phyloP scores from a whole-genome alignment of 345 rosid genomes.

The Durio zibethinus region DNA sequence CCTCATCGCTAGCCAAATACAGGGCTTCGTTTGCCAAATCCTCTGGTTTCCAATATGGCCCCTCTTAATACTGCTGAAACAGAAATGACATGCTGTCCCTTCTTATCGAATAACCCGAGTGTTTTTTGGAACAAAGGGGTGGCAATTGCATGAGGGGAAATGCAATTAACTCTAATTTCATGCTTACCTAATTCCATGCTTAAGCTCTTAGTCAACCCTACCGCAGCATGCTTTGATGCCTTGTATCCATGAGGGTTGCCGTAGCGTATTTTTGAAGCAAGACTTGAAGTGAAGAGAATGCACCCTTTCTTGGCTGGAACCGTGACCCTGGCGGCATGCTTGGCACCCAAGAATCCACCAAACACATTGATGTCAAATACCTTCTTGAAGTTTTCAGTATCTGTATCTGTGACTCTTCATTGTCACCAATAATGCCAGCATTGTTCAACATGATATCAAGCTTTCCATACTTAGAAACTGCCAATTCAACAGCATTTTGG shows the following conservation, averaged over 20 bases:
- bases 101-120: neutral
- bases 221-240: constrained; percentile 22
- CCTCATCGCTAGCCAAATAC: constrained; percentile 52
- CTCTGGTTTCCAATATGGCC: constrained; percentile 36
- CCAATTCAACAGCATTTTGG: constrained; percentile 17
- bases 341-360: constrained; percentile 27
- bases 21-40: constrained; percentile 52
- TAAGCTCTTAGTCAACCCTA: constrained; percentile 1
- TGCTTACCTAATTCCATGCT: neutral
- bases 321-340: constrained; percentile 36
- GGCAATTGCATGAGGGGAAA: constrained; percentile 28
- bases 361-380: constrained; percentile 13
- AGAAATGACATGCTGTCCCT: constrained; percentile 17
- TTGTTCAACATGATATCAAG: constrained; percentile 38
- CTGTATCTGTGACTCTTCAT: neutral
- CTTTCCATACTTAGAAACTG: constrained; percentile 23
- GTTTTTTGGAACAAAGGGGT: neutral
- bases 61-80: constrained; percentile 34
- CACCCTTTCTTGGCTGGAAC: constrained; percentile 22
- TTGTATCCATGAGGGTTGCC: constrained; percentile 40
- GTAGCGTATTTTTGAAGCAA: constrained; percentile 3
- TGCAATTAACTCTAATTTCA: constrained; percentile 31
- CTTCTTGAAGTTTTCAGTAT: constrained; percentile 17
- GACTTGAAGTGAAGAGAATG: constrained; percentile 21
- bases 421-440: constrained; percentile 9